phyloP scores from a whole-genome alignment of 2,329 filamentous ascomycete genomes.

The Nothophoma quercina region DNA sequence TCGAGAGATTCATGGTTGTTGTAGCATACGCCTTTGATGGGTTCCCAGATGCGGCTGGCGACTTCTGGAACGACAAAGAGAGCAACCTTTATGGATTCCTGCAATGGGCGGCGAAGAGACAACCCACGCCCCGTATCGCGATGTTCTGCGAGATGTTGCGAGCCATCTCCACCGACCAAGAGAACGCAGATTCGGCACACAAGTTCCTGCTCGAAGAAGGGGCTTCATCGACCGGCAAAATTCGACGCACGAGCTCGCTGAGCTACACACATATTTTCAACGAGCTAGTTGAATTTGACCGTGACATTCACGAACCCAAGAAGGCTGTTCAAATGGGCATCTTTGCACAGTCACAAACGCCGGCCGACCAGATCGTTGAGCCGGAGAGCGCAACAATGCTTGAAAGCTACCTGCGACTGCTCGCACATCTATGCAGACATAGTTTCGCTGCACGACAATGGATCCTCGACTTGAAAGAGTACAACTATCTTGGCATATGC shows the following conservation, averaged over 20 bases:
- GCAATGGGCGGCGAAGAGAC: constrained; percentile 94
- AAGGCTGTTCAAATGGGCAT: constrained; percentile 68
- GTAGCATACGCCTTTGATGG: constrained; percentile 92
- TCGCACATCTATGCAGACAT: constrained; percentile 80
- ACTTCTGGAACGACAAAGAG: constrained; percentile 92
- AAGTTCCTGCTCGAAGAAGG: constrained; percentile 89
- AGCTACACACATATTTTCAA: constrained; percentile 94
- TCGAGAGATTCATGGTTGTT: constrained; percentile 91
- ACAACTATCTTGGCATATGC: constrained; percentile 75
- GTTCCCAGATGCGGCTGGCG: constrained; percentile 81
- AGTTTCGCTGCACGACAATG: constrained; percentile 76
- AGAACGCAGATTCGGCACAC: constrained; percentile 85
- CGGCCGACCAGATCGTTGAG: constrained; percentile 72
- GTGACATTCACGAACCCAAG: constrained; percentile 76
- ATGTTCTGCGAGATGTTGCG: constrained; percentile 97
- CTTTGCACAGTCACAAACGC: constrained; percentile 50
- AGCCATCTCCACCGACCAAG: constrained; percentile 81
- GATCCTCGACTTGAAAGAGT: constrained; percentile 71
- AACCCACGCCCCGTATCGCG: constrained; percentile 93
- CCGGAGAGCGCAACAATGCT: constrained; percentile 97
- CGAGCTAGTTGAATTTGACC: constrained; percentile 85
- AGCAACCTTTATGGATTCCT: constrained; percentile 94
- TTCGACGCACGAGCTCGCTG: constrained; percentile 82
- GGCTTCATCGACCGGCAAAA: constrained; percentile 71
- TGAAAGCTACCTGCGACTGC: constrained; percentile 88